Evolutionary conservation across 805 yeast genomes (phyloP).

Genomic region (Suhomyces sp.): DNA sequence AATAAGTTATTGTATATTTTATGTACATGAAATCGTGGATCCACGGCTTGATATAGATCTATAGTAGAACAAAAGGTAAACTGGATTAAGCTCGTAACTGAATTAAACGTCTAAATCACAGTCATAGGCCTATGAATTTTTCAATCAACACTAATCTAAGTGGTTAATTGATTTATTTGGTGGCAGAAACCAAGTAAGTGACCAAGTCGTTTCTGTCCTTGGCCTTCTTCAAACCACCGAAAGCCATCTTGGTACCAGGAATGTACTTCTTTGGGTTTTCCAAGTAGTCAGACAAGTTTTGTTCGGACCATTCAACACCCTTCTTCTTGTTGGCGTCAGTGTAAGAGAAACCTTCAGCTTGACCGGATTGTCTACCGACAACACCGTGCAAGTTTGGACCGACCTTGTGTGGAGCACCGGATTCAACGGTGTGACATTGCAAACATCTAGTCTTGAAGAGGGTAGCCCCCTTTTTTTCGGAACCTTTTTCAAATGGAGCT

Average conservation of each 20-base stretch:
- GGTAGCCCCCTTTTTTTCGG: constrained; percentile 85
- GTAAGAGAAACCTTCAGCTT: constrained; percentile 90
- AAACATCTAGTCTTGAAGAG: constrained; percentile 98
- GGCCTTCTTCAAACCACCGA: constrained; percentile 98
- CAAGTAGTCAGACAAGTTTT: constrained; percentile 90
- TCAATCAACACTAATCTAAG: neutral
- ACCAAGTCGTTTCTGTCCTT: constrained; percentile 97
- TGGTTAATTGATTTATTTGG: constrained; percentile 27
- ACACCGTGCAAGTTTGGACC: constrained; percentile 98
- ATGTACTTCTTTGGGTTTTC: constrained; percentile 99
- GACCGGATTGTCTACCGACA: constrained; percentile 88
- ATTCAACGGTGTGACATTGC: constrained; percentile 97
- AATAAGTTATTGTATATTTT: neutral
- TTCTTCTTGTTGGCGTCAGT: constrained; percentile 98
- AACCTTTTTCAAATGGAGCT: constrained; percentile 42
- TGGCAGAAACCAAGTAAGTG: constrained; percentile 65
- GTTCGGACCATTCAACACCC: constrained; percentile 84
- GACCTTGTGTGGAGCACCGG: constrained; percentile 96
- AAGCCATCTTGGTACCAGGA: constrained; percentile 99
- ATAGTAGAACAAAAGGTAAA: neutral
- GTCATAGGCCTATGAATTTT: neutral
- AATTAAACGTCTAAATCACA: neutral
- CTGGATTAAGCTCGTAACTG: neutral
- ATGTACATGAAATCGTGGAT: neutral
- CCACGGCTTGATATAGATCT: neutral